Percentiles rank a stretch among this genome's conserved stretches.
Conservation (phyloP, 768 basidiomycete species). For the Leucosporidium scottii region DNA sequence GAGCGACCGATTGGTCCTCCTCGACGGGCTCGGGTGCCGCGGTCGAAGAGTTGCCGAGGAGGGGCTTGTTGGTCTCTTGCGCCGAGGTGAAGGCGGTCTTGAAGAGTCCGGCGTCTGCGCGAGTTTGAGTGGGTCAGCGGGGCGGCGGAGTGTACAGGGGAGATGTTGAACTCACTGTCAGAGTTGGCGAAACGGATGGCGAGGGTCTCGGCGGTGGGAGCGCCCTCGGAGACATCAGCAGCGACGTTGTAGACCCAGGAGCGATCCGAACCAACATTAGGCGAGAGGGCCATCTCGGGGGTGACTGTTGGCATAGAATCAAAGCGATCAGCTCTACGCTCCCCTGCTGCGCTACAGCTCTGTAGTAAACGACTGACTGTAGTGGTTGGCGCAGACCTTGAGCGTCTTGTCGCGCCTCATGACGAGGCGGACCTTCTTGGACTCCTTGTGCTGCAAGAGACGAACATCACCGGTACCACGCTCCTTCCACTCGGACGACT, state of each 20-base stretch:
- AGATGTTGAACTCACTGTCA: constrained; percentile 75
- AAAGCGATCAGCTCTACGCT: constrained; percentile 3
- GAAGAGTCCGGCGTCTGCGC: constrained; percentile 72
- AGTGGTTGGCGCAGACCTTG: constrained; percentile 98
- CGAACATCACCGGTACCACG: constrained; percentile 85
- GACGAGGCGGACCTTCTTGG: constrained; percentile 86
- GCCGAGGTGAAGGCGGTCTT: constrained; percentile 82
- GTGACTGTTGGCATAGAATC: constrained; percentile 53
- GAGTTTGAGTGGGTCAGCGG: neutral
- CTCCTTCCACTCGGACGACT: constrained; percentile 90
- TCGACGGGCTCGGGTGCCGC: constrained; percentile 39
- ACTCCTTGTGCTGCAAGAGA: constrained; percentile 79
- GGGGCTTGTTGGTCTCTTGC: constrained; percentile 59
- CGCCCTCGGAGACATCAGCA: constrained; percentile 87
- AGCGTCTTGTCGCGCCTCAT: constrained; percentile 99
- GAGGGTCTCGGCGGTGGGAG: constrained; percentile 85
- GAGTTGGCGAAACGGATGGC: constrained; percentile 97
- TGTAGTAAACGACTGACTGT: constrained; percentile 52
- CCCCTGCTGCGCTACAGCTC: neutral
- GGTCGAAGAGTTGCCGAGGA: constrained; percentile 37
- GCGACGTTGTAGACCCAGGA: constrained; percentile 87
- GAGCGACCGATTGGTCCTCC: constrained; percentile 40
- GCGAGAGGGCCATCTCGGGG: constrained; percentile 84
- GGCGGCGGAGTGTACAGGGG: constrained; percentile 16
- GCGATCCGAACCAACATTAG: constrained; percentile 96